Evolutionary conservation across 805 yeast species (phyloP).

Genomic region (Helenozyma rhizophorensis): DNA sequence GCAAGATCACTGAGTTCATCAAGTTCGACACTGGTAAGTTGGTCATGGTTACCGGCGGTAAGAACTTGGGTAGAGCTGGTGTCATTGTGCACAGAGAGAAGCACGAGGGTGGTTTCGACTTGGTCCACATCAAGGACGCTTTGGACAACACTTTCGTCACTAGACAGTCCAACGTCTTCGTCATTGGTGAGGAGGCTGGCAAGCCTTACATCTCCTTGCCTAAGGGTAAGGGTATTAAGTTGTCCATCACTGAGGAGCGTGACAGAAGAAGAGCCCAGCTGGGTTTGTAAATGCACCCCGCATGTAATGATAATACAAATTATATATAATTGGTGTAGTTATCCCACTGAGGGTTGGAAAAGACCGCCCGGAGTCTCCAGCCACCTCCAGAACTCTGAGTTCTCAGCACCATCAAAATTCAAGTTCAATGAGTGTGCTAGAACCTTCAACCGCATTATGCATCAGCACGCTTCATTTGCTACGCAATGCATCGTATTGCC

Average conservation of each 20-base stretch:
- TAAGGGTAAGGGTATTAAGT: slow-evolving; percentile 98
- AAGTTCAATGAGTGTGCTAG: no score
- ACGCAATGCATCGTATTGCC: no score
- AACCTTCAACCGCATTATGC: no score
- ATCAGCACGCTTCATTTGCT: no score
- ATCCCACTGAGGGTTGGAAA: no score
- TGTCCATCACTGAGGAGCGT: slow-evolving; percentile 93
- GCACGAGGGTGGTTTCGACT: slow-evolving; percentile 98
- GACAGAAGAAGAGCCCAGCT: slow-evolving; percentile 90
- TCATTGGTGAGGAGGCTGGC: slow-evolving; percentile 85
- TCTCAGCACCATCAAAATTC: no score
- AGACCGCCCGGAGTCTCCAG: no score
- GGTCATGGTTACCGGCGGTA: slow-evolving; percentile 96
- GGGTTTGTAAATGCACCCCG: slow-evolving; percentile 17
- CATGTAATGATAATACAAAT: slow-evolving; percentile 1
- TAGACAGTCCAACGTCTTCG: slow-evolving; percentile 87
- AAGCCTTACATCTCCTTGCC: slow-evolving; percentile 92
- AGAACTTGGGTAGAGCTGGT: slow-evolving; percentile 98
- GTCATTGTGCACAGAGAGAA: slow-evolving; percentile 92
- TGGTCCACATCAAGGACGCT: slow-evolving; percentile 93
- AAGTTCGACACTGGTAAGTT: slow-evolving; percentile 87
- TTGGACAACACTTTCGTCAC: slow-evolving; percentile 91
- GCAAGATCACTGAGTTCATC: slow-evolving; percentile 86
- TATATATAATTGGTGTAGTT: slow-evolving; percentile 1
- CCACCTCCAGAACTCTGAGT: no score